Conservation (phyloP, 768 basidiomycete species). For the Mrakia gelida region DNA sequence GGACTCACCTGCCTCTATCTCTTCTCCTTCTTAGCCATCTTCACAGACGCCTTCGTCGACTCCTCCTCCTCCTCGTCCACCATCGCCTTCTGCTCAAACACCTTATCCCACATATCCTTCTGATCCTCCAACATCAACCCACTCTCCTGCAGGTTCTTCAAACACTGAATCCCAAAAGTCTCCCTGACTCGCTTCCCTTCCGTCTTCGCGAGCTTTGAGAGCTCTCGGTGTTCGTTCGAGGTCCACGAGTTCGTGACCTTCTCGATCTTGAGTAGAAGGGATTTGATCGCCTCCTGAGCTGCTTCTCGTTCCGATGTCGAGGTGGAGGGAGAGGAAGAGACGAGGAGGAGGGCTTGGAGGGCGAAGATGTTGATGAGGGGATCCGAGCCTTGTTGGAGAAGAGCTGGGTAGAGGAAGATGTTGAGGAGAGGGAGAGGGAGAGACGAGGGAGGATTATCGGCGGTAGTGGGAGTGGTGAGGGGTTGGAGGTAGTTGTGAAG, state of each 20-base stretch:
- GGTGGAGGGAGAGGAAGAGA: neutral
- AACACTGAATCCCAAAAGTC: neutral
- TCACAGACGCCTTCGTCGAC: neutral
- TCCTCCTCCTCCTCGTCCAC: neutral
- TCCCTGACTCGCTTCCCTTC: neutral
- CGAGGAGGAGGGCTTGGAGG: neutral
- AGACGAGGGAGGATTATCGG: neutral
- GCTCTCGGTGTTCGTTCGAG: neutral
- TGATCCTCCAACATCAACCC: neutral
- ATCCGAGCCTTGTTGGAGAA: neutral
- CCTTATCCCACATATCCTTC: neutral
- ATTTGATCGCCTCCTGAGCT: neutral
- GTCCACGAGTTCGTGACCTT: neutral
- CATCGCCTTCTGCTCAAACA: neutral
- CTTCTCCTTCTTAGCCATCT: too few species aligned
- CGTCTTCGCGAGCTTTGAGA: neutral
- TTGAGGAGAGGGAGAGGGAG: neutral
- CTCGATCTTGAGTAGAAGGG: neutral
- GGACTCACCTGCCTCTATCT: too few species aligned
- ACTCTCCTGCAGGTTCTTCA: neutral
- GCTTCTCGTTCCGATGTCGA: neutral
- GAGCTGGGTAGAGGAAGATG: constrained; percentile 5
- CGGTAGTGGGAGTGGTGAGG: neutral
- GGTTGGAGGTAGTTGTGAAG: neutral
- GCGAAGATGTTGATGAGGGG: neutral